Base-by-base conservation (phyloP, 176 grass and related monocot genomes). In the Coix lacrymajobi region DNA sequence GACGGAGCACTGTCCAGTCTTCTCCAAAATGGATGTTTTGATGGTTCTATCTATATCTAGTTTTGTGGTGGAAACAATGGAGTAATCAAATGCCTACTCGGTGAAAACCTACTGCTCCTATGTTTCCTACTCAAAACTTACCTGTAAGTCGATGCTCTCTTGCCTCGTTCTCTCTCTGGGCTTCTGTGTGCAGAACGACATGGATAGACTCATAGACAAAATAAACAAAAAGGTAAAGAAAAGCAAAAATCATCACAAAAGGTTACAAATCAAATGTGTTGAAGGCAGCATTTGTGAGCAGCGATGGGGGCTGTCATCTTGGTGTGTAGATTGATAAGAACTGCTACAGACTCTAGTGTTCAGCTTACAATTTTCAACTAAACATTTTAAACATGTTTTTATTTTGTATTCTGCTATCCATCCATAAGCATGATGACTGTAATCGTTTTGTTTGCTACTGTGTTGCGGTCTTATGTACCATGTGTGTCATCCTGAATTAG, bases 21-120 rank as follows among this genome's bases (percentile, higher is more conserved):
- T 95, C 92, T 87, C 90, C 88, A 16, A 97, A 84, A 89, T 95
- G 95, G 95, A 87, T 88, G 82, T 93, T 95, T 49, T 97, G 77
- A 93, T 79, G 33, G 38, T 70, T 57, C 44, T 78, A 20, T 40
- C 9, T 39, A 7, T 37, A 64, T 44, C 11, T 63, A 52, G 30
- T 80, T 88, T 69, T 61, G 15, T 7, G 16, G 8, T 22, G 30
- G 31, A 68, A 82, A 83, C 17, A n/a, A 45, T 68, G 16, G 51
- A 48, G 73, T 75, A 16, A 84, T 46, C n/a, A 32, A 33, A n/a
- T 72, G 6, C 19, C 1, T 26, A 58, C 65, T 31, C 6, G 4
- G 81, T 70, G 26, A 31, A 80, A 85, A 62, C 36, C 32, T 60
- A 54, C 24, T 45, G 56, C 39, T 70, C 73, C 12, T 20, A n/a